Base-by-base conservation (phyloP, 108 stramenopile species). In the Cylindrotheca fusiformis region DNA sequence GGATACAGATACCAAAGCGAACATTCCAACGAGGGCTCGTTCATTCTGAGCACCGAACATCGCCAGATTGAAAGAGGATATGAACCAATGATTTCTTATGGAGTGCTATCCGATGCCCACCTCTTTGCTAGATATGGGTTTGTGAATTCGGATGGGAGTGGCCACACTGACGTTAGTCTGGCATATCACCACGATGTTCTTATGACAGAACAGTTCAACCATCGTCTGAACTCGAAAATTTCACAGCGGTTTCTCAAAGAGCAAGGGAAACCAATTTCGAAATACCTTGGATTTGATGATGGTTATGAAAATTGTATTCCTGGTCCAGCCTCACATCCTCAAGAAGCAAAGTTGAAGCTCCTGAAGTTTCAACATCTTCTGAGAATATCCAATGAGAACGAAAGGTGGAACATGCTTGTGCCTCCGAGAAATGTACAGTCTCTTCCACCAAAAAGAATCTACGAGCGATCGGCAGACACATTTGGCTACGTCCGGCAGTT, bases 101-200 rank as follows among this genome's bases (percentile, higher is more conserved):
- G 86, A 6, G 73, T 74, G 19, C 79, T 83, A 31, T 72, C 84
- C 1, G 88, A 93, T 50, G 69, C 83, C 2, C 82, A 88, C 63
- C 48, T 93, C 32, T 84, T 86, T 57, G 85, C 81, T 26, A 81
- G 84, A 47, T 93, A 81, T 51, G 91, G 91, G 19, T 93, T 84
- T 75, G 81, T 85, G 48, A 90, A 90, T 72, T 88, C 85, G 21
- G 91, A 93, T 74, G 88, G 88, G 4, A 84, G 78, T 24, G 83
- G 71, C 6, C 67, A 69, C 2, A 81, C 82, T 4, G 79, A 87
- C 74, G 75, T 64, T n/a, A 71, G 65, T 46, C 32, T 93, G 46
- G 82, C 79, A 14, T 57, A 76, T 6, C 61, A 65, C 23, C 71
- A 72, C 41, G 63, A 72, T 56, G 60, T 72, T 27, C 24, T 65